Base-by-base conservation (phyloP, 495 filamentous ascomycete genomes). In the Penicillium pulvis region DNA sequence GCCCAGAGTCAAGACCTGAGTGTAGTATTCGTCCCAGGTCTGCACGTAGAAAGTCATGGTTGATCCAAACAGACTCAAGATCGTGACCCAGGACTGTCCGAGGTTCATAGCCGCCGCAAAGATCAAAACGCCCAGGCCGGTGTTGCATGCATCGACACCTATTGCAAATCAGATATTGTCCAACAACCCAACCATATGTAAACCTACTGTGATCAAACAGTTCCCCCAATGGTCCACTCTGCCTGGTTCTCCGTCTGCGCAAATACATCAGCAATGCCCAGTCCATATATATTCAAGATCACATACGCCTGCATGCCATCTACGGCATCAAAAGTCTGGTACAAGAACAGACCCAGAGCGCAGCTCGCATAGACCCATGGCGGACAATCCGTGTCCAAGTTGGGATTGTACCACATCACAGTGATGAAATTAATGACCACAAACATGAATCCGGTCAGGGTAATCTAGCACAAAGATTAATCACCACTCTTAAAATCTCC, bases 21-120 rank as follows among this genome's bases (percentile, higher is more conserved):
- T 98, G 76, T 97, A 95, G 75, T 97, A 98, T 75, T 97, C 94
- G 62, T 98, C 94, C 94, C 94, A 98, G 31, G 94, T 98, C 71
- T 97, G 94, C 23, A 98, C 87, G 71, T 98, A 98, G 75, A 98
- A 98, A 16, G 92, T 97, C 66, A 93, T 78, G 35, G 88, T 84
- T 1, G 88, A 85, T 66, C 87, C 94, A 75, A 96, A 97, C 6
- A 97, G 81, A 16, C 84, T 85, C 58, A 93, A 71, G 11, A 98
- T 81, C 2, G 94, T 97, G 67, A 85, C 84, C 93, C 94, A 98
- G 53, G 87, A 84, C 76, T 96, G 90, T 41, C 94, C 94, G 60
- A 98, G 83, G 67, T 97, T 97, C 81, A 95, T 92, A 49, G 88
- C 85, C 41, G 85, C 90, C 4, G 90, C 89, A 67, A 98, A 98